Conservation (phyloP, 1,139 yeast genomes). For the Saccharomycopsis crataegensis region DNA sequence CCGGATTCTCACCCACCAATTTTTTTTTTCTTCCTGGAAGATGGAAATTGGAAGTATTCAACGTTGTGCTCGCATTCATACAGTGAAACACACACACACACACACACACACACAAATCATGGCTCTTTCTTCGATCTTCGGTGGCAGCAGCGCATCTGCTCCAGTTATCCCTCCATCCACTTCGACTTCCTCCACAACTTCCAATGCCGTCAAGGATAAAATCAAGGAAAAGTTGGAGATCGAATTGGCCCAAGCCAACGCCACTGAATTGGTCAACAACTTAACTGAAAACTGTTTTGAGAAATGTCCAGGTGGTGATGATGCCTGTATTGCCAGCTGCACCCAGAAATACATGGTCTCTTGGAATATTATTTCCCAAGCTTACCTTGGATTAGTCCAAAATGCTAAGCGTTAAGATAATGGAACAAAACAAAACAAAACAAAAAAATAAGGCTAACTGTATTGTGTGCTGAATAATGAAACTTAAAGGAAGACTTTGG, state of each 20-base stretch:
- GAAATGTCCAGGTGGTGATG: conserved; percentile 50
- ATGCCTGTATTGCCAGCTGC: conserved; percentile 54
- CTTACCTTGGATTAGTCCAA: conserved; percentile 71
- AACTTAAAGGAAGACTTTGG: background rate
- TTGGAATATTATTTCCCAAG: conserved; percentile 77
- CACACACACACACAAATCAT: no score
- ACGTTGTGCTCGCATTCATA: no score
- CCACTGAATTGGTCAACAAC: conserved; percentile 77
- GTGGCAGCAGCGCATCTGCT: conserved; percentile 29
- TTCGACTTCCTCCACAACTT: conserved; percentile 24
- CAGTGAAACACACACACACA: no score
- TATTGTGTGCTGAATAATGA: no score
- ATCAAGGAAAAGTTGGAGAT: conserved; percentile 68
- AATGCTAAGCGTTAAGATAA: conserved; percentile 27
- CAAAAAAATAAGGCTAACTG: background rate
- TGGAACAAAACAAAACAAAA: background rate
- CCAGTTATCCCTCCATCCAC: conserved; percentile 25
- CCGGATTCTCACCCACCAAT: background rate
- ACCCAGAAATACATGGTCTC: conserved; percentile 84
- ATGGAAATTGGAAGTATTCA: no score
- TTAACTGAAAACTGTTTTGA: conserved; percentile 86
- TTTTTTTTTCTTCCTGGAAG: background rate
- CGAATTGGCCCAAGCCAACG: conserved; percentile 84
- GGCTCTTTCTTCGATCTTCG: conserved; percentile 36
- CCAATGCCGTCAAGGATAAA: conserved; percentile 43